phyloP scores from a whole-genome alignment of 208 protist genomes.

The Polymyxa betae region DNA sequence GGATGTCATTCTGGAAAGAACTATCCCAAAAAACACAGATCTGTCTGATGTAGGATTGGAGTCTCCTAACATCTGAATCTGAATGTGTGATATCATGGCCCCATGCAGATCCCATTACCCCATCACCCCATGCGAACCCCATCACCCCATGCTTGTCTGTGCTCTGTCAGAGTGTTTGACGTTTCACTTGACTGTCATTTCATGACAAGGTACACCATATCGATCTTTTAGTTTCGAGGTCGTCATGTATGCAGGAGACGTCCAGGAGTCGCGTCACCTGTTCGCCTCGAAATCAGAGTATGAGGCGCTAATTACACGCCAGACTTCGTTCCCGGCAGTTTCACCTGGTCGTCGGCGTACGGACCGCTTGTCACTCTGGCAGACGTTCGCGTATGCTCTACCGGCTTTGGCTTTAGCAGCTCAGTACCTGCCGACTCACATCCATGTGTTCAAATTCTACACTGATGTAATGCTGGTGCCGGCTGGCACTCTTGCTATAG shows the following conservation, averaged over 20 bases:
- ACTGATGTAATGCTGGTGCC: conserved; percentile 43
- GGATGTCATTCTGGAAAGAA: too few relatives aligned
- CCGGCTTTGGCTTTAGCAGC: neutral
- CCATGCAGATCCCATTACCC: neutral
- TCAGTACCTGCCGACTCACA: conserved; percentile 53
- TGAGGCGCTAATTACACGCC: neutral
- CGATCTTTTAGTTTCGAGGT: neutral
- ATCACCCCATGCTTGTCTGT: neutral
- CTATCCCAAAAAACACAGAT: too few relatives aligned
- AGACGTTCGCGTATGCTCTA: neutral
- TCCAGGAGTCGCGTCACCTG: neutral
- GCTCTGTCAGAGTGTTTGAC: neutral
- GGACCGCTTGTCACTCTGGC: neutral
- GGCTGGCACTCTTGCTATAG: conserved; percentile 1
- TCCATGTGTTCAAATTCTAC: conserved; percentile 53
- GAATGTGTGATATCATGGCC: neutral
- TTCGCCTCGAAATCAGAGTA: neutral
- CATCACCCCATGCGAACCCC: neutral
- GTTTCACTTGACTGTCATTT: neutral
- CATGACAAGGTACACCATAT: neutral
- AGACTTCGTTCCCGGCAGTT: neutral
- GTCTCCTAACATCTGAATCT: neutral
- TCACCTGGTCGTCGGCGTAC: neutral
- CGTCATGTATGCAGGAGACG: neutral
- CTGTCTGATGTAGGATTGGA: too few relatives aligned